Base-by-base conservation (phyloP, 371 early-diverging fungal species). In the Apophysomyces ossiformis region DNA sequence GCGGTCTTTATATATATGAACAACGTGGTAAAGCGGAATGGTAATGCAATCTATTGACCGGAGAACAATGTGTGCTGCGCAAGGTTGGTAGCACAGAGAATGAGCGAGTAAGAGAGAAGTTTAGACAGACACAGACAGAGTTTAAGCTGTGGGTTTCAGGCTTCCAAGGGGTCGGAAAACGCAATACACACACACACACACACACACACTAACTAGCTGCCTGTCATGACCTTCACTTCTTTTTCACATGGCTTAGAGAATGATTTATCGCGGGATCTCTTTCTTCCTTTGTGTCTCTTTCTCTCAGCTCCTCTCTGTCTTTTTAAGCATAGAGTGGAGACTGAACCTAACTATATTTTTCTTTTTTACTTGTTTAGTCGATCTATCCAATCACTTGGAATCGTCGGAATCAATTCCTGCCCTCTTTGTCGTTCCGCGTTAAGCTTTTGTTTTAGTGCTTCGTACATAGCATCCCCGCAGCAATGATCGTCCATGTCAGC, bases 21-120 rank as follows among this genome's bases (percentile, higher is more conserved):
- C 54, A 65, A 45, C 58, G 58, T 47, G 46, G 44, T 58, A 46
- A 58, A 58, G 59, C 60, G 61, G 60, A 54, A 41, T 15, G 60
- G 60, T 15, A 65, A 66, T 54, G 60, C 47, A 59, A 41, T 26
- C 21, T 60, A 45, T 56, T 61, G 32, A 32, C 21, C n/a, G 8
- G 21, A 50, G 8, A 50, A 50, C 21, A 18, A 21, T 50, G 21
- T 13, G 43, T 50, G 54, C 54, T 50, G 54, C 54, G 54, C 54
- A 50, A 50, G 32, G 21, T 50, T 7, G 54, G 54, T 50, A 26
- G 54, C 18, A 50, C 54, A 50, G 21, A 21, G 9, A 21, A 21
- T 50, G 16, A 9, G 54, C 9, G 21, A 50, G 54, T 18, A 21
- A 45, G 46, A 45, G 46, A 16, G 13, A 12, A 2, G 6, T 18